Evolutionary conservation across 495 filamentous ascomycete genomes (phyloP).

Genomic region (Cenococcum geophilum): DNA sequence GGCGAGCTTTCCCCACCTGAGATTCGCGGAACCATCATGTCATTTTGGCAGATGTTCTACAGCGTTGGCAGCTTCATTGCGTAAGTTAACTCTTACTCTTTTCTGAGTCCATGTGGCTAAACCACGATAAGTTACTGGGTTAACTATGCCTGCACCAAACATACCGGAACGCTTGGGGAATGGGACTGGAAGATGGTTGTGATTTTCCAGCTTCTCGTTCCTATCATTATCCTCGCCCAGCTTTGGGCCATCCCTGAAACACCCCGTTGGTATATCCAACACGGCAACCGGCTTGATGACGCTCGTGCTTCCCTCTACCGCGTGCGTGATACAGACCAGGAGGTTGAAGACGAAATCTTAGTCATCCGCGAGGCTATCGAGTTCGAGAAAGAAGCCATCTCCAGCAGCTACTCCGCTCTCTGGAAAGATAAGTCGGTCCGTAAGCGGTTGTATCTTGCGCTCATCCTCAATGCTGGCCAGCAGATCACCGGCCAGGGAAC

Average conservation of each 20-base stretch:
- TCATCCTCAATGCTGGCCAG: conserved; percentile 56
- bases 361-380: conserved; percentile 55
- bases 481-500: conserved; percentile 58
- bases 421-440: conserved; percentile 58
- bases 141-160: conserved; percentile 50
- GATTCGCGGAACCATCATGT: conserved; percentile 59
- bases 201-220: conserved; percentile 57
- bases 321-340: conserved; percentile 53
- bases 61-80: conserved; percentile 58
- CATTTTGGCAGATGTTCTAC: conserved; percentile 65
- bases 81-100: conserved; percentile 31
- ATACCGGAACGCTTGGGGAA: conserved; percentile 47
- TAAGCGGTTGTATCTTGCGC: conserved; percentile 50
- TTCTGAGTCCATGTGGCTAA: neutral
- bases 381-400: conserved; percentile 58
- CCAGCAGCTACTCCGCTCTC: conserved; percentile 49
- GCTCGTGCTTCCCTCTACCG: conserved; percentile 45
- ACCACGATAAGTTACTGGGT: conserved; percentile 36
- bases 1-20: conserved; percentile 54
- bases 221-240: conserved; percentile 46
- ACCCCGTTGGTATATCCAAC: conserved; percentile 55
- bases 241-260: conserved; percentile 54
- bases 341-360: conserved; percentile 54
- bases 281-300: conserved; percentile 48
- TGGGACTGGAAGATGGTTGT: conserved; percentile 61